These are phyloP conservation scores for Colletotrichum euphorbiae DNA, from an alignment of 2,329 filamentous ascomycete genomes.

Conservation along the genomic window DNA sequence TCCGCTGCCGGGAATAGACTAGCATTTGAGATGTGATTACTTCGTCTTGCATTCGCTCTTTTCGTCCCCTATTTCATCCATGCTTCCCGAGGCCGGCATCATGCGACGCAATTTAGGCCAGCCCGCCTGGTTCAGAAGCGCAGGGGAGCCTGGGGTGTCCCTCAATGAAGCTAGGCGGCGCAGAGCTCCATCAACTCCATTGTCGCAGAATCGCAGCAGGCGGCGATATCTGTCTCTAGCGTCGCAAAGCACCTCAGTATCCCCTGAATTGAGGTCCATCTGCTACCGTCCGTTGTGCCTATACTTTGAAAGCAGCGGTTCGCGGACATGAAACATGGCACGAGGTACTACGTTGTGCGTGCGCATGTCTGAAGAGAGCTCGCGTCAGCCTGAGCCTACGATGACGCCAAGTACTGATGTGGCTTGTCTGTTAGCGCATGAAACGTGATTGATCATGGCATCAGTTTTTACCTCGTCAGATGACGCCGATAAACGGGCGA, in stretches of 20 bases:
- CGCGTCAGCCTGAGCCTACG: neutral
- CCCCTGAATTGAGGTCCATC: too few relatives aligned
- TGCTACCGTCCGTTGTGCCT: neutral
- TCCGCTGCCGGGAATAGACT: neutral
- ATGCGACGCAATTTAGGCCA: neutral
- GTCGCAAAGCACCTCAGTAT: too few relatives aligned
- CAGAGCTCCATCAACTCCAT: constrained; percentile 5
- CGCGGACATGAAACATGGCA: neutral
- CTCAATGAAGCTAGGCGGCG: constrained; percentile 3
- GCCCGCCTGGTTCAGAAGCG: neutral
- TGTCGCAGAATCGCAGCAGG: neutral
- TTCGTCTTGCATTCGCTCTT: neutral
- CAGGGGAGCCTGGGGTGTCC: constrained; percentile 6
- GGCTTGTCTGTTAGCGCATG: neutral
- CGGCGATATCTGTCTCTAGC: neutral
- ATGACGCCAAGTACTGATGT: neutral
- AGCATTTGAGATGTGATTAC: neutral
- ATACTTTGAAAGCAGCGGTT: neutral
- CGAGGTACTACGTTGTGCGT: constrained; percentile 1
- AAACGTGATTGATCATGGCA: neutral
- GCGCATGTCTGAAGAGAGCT: neutral
- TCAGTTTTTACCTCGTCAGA: constrained; percentile 10
- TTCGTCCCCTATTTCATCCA: neutral
- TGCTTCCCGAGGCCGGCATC: neutral
- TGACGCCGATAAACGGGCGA: neutral